Base-by-base conservation (phyloP, 345 rosid species). In the Clarkia xantiana region DNA sequence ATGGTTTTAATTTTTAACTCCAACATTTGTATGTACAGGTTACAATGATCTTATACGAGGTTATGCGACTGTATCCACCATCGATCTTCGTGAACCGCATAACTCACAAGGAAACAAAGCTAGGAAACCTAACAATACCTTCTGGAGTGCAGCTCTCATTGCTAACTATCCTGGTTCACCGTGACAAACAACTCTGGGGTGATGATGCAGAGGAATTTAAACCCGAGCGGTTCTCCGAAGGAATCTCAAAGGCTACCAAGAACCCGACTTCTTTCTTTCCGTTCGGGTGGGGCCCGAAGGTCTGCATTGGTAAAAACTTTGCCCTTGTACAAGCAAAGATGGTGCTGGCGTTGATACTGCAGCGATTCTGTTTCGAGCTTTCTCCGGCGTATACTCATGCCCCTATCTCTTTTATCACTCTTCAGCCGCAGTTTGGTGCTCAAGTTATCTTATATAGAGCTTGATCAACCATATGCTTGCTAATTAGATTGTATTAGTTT, bases 201-300 rank as follows among this genome's bases (percentile, higher is more conserved):
- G 57, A 65, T 2, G 68, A 62, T 52, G 71, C 60, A 40, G 15
- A 11, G 13, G 65, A 65, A 40, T 65, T 70, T 15, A 49, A 58
- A 2, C 62, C 67, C 0, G 62, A 70, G 9, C 52, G 75, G 25
- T 70, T 70, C 41, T 38, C 54, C 0, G 65, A 62, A 34, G 75
- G 71, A 50, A n/a, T 70, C 56, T 62, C 71, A 0, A 70, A 70
- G 12, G 68, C 50, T 4, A 59, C 75, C 1, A 62, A 47, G 47
- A 52, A 18, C 51, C 25, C 36, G 18, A 46, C 52, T 36, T 52
- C 49, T 1, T 53, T 51, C 22, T 40, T 70, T 4, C 67, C 70
- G 3, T 63, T 69, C 12, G 57, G 45, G 42, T 56, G 36, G 36
- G 36, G 36, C 8, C 67, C 73, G 12, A 18, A 65, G 0, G 60